Base-by-base conservation (phyloP, 805 yeast genomes). In the Kodamaea fukazawae region DNA sequence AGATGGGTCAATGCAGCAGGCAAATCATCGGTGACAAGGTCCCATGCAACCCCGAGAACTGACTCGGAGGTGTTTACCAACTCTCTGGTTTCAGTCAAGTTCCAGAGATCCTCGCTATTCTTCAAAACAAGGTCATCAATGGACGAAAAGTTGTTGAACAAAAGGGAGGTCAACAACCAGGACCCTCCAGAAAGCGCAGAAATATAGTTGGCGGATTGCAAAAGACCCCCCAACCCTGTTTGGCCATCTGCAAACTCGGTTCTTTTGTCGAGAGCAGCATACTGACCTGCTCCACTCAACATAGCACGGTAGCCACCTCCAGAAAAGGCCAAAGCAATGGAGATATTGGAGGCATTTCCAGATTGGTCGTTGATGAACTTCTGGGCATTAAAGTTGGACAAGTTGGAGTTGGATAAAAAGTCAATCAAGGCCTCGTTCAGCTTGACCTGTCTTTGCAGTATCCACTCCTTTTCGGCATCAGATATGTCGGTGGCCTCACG, bases 141-240 rank as follows among this genome's bases (percentile, higher is more conserved):
- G 9, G 84, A 67, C 7, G 89, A 78, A 81, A 84, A 88, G 54
- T 81, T 79, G 57, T 87, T 85, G 54, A 75, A 67, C 0, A 76
- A 78, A 22, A 87, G 60, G 7, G 90, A 74, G 1, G 86, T 83
- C 18, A 86, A 68, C 35, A 86, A 66, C 95, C 95, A 87, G 10
- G 85, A 75, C 18, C 96, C 96, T 23, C 96, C 96, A 11, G 90
- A 81, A 27, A 87, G 72, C 7, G 91, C 95, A 4, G 86, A 65
- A 4, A 88, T 59, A 54, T 89, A 88, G 9, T 85, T 76, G 1
- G 87, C 55, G 4, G 84, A 65, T 51, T 84, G 88, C 27, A 87
- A 62, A 16, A 88, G 60, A 4, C 96, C 95, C 25, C 91, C 90
- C 30, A 87, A 58, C 10, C 85, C 83, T 13, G 37, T 38, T 6